Percentiles rank a stretch among this genome's conserved stretches.
Evolutionary conservation across 495 filamentous ascomycete species (phyloP).

Genomic region (Aspergillus sparsus): DNA sequence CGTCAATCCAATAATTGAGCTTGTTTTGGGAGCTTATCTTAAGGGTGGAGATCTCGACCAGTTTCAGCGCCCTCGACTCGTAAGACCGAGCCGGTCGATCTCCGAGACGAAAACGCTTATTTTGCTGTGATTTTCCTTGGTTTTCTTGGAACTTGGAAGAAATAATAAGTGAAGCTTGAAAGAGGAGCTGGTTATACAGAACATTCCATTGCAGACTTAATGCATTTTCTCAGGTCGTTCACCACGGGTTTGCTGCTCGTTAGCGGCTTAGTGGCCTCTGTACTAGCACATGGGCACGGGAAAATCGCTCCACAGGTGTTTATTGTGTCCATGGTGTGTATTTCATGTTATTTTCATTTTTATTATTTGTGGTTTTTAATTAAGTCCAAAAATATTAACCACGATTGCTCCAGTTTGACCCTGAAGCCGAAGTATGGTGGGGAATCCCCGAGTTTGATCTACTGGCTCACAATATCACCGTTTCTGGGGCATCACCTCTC

Average conservation of each 20-base stretch:
- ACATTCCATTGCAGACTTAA: neutral
- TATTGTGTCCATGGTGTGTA: constrained; percentile 65
- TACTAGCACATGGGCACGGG: neutral
- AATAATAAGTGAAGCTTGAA: neutral
- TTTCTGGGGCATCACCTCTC: constrained; percentile 65
- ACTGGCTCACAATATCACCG: constrained; percentile 62
- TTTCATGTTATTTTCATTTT: constrained; percentile 9
- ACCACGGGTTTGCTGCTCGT: constrained; percentile 20
- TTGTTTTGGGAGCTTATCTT: too few species aligned
- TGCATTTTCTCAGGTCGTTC: constrained; percentile 23
- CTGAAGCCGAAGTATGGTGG: constrained; percentile 70
- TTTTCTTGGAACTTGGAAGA: too few species aligned
- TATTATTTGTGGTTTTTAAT: neutral
- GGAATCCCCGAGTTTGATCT: constrained; percentile 61
- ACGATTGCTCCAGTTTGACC: constrained; percentile 53
- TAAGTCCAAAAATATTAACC: constrained; percentile 12
- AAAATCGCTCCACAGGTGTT: constrained; percentile 65
- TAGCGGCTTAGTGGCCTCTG: constrained; percentile 15
- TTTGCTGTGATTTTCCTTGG: too few species aligned
- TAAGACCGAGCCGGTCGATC: too few species aligned
- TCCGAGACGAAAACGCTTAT: too few species aligned
- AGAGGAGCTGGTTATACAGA: neutral
- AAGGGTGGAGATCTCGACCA: too few species aligned
- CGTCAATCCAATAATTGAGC: too few species aligned
- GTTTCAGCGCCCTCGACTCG: too few species aligned